Evolutionary conservation across 2,329 filamentous ascomycete species (phyloP), one percentile per base, ranked within the genome.

Genomic region (Didymellaceae sp.): DNA sequence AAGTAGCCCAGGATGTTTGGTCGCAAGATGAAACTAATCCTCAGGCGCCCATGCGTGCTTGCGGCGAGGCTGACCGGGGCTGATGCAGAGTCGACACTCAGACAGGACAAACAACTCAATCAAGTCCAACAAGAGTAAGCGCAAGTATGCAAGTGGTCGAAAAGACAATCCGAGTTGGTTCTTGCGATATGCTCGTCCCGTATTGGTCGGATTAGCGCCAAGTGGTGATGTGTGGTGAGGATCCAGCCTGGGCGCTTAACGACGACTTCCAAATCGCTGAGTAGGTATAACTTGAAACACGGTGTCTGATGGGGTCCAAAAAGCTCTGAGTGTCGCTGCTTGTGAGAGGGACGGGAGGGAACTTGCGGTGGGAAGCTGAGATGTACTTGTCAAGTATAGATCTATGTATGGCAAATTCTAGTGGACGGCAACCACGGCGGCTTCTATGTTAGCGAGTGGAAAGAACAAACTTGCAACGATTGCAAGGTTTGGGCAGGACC

Each of bases 151-250:
- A 65, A 55, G 45, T 47, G 43, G 52, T 50, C 50, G 40, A 54
- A 42, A 45, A 52, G 41, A 33, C 47, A 46, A 38, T 37, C 38
- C 31, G 21, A 52, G 42, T 46, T 46, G 50, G 43, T 44, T 30
- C 25, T 41, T 22, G 44, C 17, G 37, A 48, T 47, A 28, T 53
- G 48, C 46, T 52, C 31, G 55, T 38, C 30, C 53, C 58, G 62
- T 65, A 71, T 68, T 72, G 67, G 68, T 56, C 55, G 49, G 53
- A 53, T 70, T 70, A 63, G 62, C 63, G 63, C 61, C 57, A 54
- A 65, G 59, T 55, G 54, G 54, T 55, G 58, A 59, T 55, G 63
- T 56, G 16, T 56, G 13, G 58, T 42, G 55, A 59, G 52, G 52
- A 63, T 53, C 57, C 50, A 60, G 65, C 55, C 65, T 61, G 57